These are phyloP conservation scores for Pseudocercospora fijiensis DNA, from an alignment of 2,329 filamentous ascomycete genomes.

Conservation along the genomic window DNA sequence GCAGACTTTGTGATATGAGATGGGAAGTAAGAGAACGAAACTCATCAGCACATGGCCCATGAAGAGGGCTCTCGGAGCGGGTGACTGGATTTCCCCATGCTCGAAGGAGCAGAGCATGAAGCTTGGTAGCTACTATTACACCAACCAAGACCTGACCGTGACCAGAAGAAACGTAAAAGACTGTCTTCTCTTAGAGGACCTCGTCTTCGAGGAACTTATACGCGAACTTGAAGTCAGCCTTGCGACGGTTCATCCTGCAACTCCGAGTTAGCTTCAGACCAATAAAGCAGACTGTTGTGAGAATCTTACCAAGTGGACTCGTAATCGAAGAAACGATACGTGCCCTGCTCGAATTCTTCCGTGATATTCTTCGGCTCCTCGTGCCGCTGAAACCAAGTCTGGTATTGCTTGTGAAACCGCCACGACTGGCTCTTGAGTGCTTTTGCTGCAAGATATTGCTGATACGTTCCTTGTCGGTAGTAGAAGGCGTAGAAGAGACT, in stretches of 20 bases:
- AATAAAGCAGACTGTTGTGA: slow-evolving; percentile 9
- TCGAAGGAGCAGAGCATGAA: slow-evolving; percentile 14
- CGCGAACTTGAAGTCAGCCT: slow-evolving; percentile 96
- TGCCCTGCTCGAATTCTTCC: slow-evolving; percentile 97
- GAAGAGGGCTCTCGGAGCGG: slow-evolving; percentile 9
- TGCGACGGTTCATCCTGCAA: slow-evolving; percentile 92
- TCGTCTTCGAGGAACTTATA: slow-evolving; percentile 96
- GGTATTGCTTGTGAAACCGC: slow-evolving; percentile 99
- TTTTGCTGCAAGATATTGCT: slow-evolving; percentile 93
- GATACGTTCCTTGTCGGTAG: slow-evolving; percentile 93
- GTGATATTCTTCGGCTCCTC: slow-evolving; percentile 99
- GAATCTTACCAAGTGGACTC: slow-evolving; percentile 89
- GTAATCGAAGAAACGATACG: slow-evolving; percentile 99
- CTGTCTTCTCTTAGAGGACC: slow-evolving; percentile 42
- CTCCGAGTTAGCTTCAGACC: slow-evolving; percentile 17
- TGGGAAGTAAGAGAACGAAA: neutral
- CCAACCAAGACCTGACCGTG: slow-evolving; percentile 15
- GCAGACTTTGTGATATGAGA: neutral
- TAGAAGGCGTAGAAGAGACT: slow-evolving; percentile 99
- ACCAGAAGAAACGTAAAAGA: slow-evolving; percentile 54
- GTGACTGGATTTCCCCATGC: slow-evolving; percentile 14
- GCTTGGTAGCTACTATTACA: slow-evolving; percentile 24
- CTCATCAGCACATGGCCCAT: slow-evolving; percentile 3
- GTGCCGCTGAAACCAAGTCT: slow-evolving; percentile 98
- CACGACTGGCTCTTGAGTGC: slow-evolving; percentile 98